Percentiles rank a stretch among this genome's conserved stretches.
Conservation (phyloP, 805 yeast genomes). For the Wickerhamiella nectarea region DNA sequence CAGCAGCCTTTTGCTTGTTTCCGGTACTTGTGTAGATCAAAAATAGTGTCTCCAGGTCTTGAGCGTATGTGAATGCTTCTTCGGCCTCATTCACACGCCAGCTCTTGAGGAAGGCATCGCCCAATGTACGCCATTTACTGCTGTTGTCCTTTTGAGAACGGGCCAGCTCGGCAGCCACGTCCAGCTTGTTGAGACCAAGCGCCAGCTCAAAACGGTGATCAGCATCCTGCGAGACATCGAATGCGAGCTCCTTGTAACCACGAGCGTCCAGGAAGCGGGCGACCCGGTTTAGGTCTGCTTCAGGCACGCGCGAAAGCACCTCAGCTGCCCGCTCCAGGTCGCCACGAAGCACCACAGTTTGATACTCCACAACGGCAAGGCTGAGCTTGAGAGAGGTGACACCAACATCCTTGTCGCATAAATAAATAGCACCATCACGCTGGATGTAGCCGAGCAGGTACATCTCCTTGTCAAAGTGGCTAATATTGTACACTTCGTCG, state of each 20-base stretch:
- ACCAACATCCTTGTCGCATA: constrained; percentile 81
- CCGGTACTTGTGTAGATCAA: constrained; percentile 73
- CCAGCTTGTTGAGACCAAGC: constrained; percentile 55
- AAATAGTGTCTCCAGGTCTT: constrained; percentile 70
- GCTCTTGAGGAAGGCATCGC: constrained; percentile 65
- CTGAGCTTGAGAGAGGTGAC: constrained; percentile 72
- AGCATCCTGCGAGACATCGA: constrained; percentile 65
- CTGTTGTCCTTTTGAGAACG: constrained; percentile 14
- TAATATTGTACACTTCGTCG: constrained; percentile 79
- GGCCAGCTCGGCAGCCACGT: constrained; percentile 58
- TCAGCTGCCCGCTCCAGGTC: constrained; percentile 69
- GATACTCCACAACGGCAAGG: constrained; percentile 80
- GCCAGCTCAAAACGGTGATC: constrained; percentile 92
- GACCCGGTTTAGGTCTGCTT: constrained; percentile 56
- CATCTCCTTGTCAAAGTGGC: constrained; percentile 81
- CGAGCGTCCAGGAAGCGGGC: constrained; percentile 90
- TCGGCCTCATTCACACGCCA: constrained; percentile 77
- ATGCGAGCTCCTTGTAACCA: constrained; percentile 73
- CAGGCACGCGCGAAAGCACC: constrained; percentile 42
- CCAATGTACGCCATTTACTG: constrained; percentile 78
- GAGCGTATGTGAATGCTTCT: constrained; percentile 62
- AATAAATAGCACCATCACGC: constrained; percentile 76
- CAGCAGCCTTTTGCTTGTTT: constrained; percentile 42
- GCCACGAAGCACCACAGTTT: constrained; percentile 88
- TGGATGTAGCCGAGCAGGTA: constrained; percentile 82